Conservation (phyloP, 2,329 filamentous ascomycete species). For the Colletotrichum viniferum region DNA sequence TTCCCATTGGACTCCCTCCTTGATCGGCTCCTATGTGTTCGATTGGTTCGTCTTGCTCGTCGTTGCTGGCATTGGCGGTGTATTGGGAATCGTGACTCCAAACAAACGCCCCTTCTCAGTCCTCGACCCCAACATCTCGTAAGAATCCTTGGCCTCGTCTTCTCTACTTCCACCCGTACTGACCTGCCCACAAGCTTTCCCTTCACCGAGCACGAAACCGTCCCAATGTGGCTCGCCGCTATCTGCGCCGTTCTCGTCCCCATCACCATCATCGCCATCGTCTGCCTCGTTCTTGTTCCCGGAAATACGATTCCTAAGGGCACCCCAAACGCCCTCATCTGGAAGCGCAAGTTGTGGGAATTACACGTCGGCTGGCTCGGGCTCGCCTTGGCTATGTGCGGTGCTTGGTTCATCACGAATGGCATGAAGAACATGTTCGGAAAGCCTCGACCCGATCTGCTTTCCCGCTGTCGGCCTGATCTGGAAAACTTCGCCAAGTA, state of each 20-base stretch:
- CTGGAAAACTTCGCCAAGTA: conserved; percentile 63
- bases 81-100: conserved; percentile 64
- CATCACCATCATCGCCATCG: conserved; percentile 68
- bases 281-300: conserved; percentile 74
- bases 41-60: conserved; percentile 75
- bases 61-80: conserved; percentile 61
- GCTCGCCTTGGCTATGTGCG: conserved; percentile 72
- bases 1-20: conserved; percentile 20
- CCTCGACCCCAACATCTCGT: conserved; percentile 76
- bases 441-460: conserved; percentile 79
- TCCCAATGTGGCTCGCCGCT: conserved; percentile 69
- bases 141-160: conserved; percentile 29
- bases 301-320: conserved; percentile 68
- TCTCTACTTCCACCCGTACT: neutral
- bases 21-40: conserved; percentile 70
- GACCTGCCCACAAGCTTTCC: conserved; percentile 63
- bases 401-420: conserved; percentile 80
- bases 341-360: conserved; percentile 89
- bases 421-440: conserved; percentile 81
- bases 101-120: conserved; percentile 75
- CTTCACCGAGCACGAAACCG: conserved; percentile 70
- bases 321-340: conserved; percentile 69
- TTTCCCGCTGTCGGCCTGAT: conserved; percentile 81
- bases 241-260: conserved; percentile 70
- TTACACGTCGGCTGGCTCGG: conserved; percentile 86